Evolutionary conservation across 441 rosid genomes (phyloP).

Genomic region (Populus hybrid): DNA sequence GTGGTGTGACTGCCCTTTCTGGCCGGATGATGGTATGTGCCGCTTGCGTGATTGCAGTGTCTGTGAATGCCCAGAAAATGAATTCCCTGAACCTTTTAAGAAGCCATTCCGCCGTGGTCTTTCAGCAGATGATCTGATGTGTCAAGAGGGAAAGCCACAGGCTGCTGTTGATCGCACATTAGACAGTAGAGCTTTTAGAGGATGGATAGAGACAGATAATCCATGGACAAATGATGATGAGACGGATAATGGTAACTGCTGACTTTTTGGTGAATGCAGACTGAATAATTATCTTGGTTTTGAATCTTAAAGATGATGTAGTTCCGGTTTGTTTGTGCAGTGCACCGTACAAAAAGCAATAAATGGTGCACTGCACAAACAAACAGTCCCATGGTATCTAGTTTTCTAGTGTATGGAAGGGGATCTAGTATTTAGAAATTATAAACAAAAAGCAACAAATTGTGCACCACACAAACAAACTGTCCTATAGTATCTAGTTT

Average conservation of each 20-base stretch:
- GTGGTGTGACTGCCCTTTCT: constrained; percentile 97
- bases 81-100: constrained; percentile 76
- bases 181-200: constrained; percentile 65
- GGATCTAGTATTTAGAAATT: not conserved
- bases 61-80: constrained; percentile 90
- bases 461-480: not conserved
- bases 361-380: too few species aligned
- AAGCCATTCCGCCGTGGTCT: constrained; percentile 47
- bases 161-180: constrained; percentile 84
- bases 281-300: not conserved
- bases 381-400: not conserved
- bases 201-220: constrained; percentile 84
- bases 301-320: not conserved
- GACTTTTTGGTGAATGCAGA: not conserved
- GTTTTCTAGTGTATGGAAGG: not conserved
- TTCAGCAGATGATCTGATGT: constrained; percentile 53
- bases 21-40: constrained; percentile 99
- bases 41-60: constrained; percentile 88
- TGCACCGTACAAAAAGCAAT: too few species aligned
- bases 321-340: not conserved
- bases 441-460: too few species aligned
- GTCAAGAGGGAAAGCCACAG: constrained; percentile 95
- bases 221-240: constrained; percentile 98
- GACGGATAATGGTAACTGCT: constrained; percentile 64
- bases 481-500: not conserved